Evolutionary conservation across 345 rosid genomes (phyloP), one percentile per base, ranked within the genome.

Genomic region (Stellera chamaejasme): DNA sequence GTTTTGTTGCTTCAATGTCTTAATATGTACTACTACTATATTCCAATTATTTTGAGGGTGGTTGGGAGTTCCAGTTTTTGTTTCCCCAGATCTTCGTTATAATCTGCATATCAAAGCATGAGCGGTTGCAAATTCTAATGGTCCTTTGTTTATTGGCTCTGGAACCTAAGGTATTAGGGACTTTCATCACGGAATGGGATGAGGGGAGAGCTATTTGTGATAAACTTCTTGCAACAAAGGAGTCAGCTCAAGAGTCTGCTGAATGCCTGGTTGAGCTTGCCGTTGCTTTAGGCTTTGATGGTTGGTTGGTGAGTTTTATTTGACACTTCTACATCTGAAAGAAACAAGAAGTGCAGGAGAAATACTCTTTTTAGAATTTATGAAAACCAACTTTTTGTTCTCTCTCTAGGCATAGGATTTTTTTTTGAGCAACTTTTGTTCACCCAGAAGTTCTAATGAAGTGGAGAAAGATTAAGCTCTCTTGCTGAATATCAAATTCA

Each of bases 121-220:
- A 36, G 48, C 54, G 32, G 43, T 39, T 42, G 39, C 5, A 32
- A 32, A 32, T 32, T 32, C 39, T 32, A 32, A 32, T 32, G 39
- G 7, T 8, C 45, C 45, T 25, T 48, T 64, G 43, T 43, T 43
- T 16, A 64, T 48, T 67, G 69, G 28, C 15, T 57, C 47, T 74
- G 69, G 67, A 45, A 65, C 0, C 46, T 26, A 68, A 88, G 98
- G 88, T 82, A 59, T 71, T 85, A 61, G 96, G 95, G 68, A 88
- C 96, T 27, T 88, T 88, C 77, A 82, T 92, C 70, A 68, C 85
- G 25, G 98, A 92, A 69, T 72, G 90, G 93, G 82, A 76, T 46
- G 90, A 76, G 69, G 96, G 98, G n/a, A 68, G 42, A 72, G 55
- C 45, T n/a, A 62, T 56, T 54, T 77, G 93, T 64, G 66, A 76